Evolutionary conservation across 2,329 filamentous ascomycete species (phyloP).

Genomic region (Aspergillus pseudonomiae): DNA sequence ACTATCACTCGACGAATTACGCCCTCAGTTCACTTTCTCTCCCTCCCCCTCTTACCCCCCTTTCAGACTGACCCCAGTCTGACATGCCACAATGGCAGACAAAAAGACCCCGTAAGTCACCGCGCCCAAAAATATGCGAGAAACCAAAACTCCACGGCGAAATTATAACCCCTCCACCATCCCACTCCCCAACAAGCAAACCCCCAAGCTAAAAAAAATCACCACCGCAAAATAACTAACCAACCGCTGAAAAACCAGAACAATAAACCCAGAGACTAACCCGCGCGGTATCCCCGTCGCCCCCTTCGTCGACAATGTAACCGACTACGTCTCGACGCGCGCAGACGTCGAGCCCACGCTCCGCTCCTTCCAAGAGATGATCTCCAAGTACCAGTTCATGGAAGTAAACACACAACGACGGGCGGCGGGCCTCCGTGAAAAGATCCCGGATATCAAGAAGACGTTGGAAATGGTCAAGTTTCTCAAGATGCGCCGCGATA

Average conservation of each 20-base stretch:
- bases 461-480: slow-evolving; percentile 91
- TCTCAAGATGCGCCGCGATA: slow-evolving; percentile 74
- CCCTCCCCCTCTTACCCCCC: neutral
- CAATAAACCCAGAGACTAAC: slow-evolving; percentile 41
- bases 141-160: neutral
- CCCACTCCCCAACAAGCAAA: neutral
- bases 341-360: slow-evolving; percentile 51
- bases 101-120: slow-evolving; percentile 1
- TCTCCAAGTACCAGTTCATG: slow-evolving; percentile 99
- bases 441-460: slow-evolving; percentile 96
- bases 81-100: neutral
- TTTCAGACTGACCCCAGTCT: neutral
- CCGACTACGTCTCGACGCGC: slow-evolving; percentile 50
- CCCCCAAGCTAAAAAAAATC: neutral
- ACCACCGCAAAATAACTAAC: neutral
- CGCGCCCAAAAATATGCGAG: neutral
- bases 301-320: slow-evolving; percentile 51
- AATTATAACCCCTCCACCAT: neutral
- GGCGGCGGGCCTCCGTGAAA: slow-evolving; percentile 80
- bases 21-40: neutral
- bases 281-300: slow-evolving; percentile 51
- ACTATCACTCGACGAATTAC: neutral
- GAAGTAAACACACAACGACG: slow-evolving; percentile 88
- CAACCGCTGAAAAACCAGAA: slow-evolving; percentile 23
- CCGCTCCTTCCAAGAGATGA: slow-evolving; percentile 51